Evolutionary conservation across 257 asterid species (phyloP).

Genomic region (Verbascum thapsus): DNA sequence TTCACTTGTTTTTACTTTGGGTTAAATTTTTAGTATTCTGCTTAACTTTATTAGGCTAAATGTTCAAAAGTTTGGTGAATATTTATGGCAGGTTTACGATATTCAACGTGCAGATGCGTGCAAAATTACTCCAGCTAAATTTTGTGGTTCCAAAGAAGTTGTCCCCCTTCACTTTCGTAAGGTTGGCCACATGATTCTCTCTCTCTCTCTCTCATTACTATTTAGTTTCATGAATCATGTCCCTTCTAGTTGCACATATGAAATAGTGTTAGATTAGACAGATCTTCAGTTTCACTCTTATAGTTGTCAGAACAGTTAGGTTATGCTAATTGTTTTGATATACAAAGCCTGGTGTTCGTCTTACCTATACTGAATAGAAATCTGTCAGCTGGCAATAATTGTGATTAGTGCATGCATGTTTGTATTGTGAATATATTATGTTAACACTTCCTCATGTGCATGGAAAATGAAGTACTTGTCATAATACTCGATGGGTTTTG

Average conservation of each 20-base stretch:
- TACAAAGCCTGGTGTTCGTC: neutral
- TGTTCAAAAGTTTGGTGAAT: slow-evolving; percentile 24
- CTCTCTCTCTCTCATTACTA: neutral
- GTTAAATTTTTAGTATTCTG: slow-evolving; percentile 20
- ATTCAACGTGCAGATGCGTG: slow-evolving; percentile 85
- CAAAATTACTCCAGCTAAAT: slow-evolving; percentile 95
- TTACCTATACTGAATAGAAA: neutral
- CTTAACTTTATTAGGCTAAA: slow-evolving; percentile 9
- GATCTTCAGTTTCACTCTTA: slow-evolving; percentile 5
- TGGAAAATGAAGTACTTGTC: neutral
- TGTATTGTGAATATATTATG: neutral
- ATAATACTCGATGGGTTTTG: neutral
- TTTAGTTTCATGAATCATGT: slow-evolving; percentile 17
- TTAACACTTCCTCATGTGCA: neutral
- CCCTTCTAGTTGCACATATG: slow-evolving; percentile 1
- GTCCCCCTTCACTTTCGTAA: slow-evolving; percentile 81
- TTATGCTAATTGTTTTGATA: slow-evolving; percentile 7
- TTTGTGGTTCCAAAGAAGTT: slow-evolving; percentile 90
- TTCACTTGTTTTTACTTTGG: slow-evolving; percentile 23
- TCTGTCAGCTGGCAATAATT: slow-evolving; percentile 10
- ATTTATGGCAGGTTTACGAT: slow-evolving; percentile 64
- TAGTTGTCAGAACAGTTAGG: slow-evolving; percentile 7
- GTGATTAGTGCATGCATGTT: neutral
- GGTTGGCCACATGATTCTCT: slow-evolving; percentile 44
- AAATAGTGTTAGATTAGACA: slow-evolving; percentile 1